These are phyloP conservation scores for Xylariales sp. DNA, from an alignment of 2,329 filamentous ascomycete genomes.

Conservation along the genomic window DNA sequence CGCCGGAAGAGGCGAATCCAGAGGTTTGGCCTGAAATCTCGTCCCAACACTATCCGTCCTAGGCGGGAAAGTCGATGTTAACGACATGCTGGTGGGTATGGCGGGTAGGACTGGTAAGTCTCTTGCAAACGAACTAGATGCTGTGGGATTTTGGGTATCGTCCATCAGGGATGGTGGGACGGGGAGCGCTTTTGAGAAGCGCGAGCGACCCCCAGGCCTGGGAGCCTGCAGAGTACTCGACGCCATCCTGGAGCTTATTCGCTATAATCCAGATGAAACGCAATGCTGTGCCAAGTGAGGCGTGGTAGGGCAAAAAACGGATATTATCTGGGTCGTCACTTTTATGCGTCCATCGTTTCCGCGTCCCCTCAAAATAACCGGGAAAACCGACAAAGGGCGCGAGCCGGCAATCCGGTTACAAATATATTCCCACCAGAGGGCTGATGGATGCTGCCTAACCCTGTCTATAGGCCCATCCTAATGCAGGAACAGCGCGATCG, in stretches of 20 bases:
- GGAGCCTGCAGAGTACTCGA: constrained; percentile 23
- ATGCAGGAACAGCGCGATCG: constrained; percentile 10
- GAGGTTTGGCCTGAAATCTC: constrained; percentile 17
- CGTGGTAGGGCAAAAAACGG: constrained; percentile 1
- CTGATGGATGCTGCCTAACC: background rate
- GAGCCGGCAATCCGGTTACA: constrained; percentile 2
- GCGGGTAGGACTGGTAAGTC: constrained; percentile 16
- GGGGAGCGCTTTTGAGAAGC: constrained; percentile 56
- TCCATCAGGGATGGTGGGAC: constrained; percentile 35
- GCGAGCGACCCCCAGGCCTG: constrained; percentile 43
- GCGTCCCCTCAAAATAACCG: background rate
- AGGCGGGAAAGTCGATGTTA: constrained; percentile 15
- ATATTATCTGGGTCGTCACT: constrained; percentile 1
- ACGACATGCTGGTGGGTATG: constrained; percentile 2
- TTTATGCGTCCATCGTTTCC: constrained; percentile 1
- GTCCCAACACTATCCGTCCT: constrained; percentile 21
- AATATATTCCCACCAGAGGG: constrained; percentile 6
- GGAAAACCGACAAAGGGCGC: background rate
- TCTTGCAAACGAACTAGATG: constrained; percentile 18
- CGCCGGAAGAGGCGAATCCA: constrained; percentile 26
- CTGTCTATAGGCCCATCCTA: constrained; percentile 8
- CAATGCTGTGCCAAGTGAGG: constrained; percentile 3
- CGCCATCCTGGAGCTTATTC: constrained; percentile 2
- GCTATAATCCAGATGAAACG: constrained; percentile 7
- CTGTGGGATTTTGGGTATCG: constrained; percentile 11